Evolutionary conservation across 371 early-diverging fungal species (phyloP).

Genomic region (Lichtheimia corymbifera): DNA sequence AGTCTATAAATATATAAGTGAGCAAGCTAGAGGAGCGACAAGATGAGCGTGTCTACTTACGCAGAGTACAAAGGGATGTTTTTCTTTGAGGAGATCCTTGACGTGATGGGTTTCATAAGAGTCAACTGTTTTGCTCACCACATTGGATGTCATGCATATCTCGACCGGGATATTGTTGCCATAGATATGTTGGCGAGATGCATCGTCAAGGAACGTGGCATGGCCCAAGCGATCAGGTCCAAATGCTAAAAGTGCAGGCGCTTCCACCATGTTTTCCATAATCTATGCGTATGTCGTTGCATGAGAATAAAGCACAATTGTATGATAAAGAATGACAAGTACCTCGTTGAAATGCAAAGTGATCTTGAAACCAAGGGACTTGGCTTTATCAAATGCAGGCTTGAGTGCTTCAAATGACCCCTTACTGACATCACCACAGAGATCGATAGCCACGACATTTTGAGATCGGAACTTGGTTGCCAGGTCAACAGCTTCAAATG

Average conservation of each 20-base stretch:
- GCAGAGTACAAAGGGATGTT: slow-evolving; percentile 59
- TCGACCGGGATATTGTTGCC: slow-evolving; percentile 54
- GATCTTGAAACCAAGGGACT: slow-evolving; percentile 47
- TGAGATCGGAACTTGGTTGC: slow-evolving; percentile 40
- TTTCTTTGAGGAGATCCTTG: slow-evolving; percentile 40
- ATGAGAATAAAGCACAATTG: no score
- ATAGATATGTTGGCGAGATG: slow-evolving; percentile 36
- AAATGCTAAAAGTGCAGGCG: slow-evolving; percentile 36
- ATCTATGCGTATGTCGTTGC: slow-evolving; percentile 8
- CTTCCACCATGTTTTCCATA: slow-evolving; percentile 46
- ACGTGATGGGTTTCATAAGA: slow-evolving; percentile 58
- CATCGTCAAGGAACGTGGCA: slow-evolving; percentile 53
- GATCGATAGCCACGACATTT: slow-evolving; percentile 64
- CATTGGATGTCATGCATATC: slow-evolving; percentile 70
- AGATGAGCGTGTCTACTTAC: slow-evolving; percentile 31
- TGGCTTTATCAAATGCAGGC: slow-evolving; percentile 56
- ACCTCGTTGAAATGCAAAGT: slow-evolving; percentile 68
- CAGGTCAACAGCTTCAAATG: slow-evolving; percentile 56
- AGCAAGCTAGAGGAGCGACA: not conserved
- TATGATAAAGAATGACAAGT: not conserved
- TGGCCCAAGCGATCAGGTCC: slow-evolving; percentile 63
- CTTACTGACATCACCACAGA: slow-evolving; percentile 59
- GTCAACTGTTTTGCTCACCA: slow-evolving; percentile 57
- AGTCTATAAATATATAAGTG: slow-evolving; percentile 33
- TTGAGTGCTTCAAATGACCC: slow-evolving; percentile 45